A percentile compares a stretch with the other conserved stretches of the same genome.
phyloP scores from a whole-genome alignment of 2,329 filamentous ascomycete species.

The Colletotrichum magnum region DNA sequence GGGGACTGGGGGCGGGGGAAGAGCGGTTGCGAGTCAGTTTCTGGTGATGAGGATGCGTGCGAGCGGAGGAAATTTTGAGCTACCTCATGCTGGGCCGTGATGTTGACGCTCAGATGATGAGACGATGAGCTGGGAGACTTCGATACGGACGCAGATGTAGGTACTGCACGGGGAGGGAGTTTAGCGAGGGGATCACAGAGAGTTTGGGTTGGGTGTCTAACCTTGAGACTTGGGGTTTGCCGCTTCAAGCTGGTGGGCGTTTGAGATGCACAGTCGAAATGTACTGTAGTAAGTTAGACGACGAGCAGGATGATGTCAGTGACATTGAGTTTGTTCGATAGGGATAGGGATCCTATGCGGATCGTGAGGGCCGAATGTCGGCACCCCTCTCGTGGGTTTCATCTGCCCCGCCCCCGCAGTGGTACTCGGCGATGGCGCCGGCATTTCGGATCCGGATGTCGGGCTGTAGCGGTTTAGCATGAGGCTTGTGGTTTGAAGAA shows the following conservation, averaged over 20 bases:
- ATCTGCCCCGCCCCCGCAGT: conserved; percentile 32
- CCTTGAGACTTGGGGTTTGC: neutral
- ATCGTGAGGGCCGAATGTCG: neutral
- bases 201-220: neutral
- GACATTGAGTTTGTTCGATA: conserved; percentile 13
- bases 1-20: neutral
- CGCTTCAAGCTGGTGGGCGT: neutral
- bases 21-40: neutral
- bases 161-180: neutral
- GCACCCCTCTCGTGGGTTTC: conserved; percentile 1
- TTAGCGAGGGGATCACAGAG: neutral
- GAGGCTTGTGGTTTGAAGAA: neutral
- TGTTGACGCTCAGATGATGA: neutral
- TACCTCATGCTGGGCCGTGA: conserved; percentile 27
- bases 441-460: conserved; percentile 37
- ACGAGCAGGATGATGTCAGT: conserved; percentile 1
- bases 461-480: neutral
- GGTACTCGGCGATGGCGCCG: conserved; percentile 24
- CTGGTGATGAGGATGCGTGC: neutral
- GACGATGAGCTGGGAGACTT: conserved; percentile 4
- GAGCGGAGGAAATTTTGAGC: neutral
- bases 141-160: neutral
- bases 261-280: neutral
- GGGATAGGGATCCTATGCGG: neutral
- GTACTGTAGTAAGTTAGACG: neutral